These are phyloP conservation scores for Diaporthe sp. DNA, from an alignment of 2,329 filamentous ascomycete species.

Conservation along the genomic window DNA sequence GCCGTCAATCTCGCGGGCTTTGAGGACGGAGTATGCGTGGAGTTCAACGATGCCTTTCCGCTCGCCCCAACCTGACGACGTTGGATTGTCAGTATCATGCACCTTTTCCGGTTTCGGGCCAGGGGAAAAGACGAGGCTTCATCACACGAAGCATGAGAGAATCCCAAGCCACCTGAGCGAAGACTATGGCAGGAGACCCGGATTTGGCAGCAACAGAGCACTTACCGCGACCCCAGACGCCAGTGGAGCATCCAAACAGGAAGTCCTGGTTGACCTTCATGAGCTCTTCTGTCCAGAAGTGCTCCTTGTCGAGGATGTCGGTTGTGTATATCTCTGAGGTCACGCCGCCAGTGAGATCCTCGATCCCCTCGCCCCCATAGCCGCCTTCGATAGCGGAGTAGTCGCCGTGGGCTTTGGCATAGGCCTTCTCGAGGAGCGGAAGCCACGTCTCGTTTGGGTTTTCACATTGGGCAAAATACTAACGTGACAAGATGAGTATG, in stretches of 20 bases:
- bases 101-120: background rate
- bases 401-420: conserved; percentile 80
- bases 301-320: conserved; percentile 81
- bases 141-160: background rate
- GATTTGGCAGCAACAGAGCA: background rate
- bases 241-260: conserved; percentile 76
- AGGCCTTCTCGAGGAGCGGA: conserved; percentile 78
- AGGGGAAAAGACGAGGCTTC: background rate
- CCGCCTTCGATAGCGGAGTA: conserved; percentile 79
- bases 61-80: conserved; percentile 62
- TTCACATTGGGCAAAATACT: conserved; percentile 75
- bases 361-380: conserved; percentile 58
- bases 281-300: conserved; percentile 86
- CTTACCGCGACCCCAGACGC: conserved; percentile 63
- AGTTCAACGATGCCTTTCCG: conserved; percentile 68
- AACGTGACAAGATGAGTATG: background rate
- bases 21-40: conserved; percentile 71
- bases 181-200: background rate
- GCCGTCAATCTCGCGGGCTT: conserved; percentile 60
- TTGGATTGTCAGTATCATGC: background rate
- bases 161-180: background rate
- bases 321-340: conserved; percentile 75
- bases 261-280: conserved; percentile 85
- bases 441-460: conserved; percentile 79
- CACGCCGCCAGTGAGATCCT: conserved; percentile 74